These are phyloP conservation scores for Metroxylon sagu DNA, from an alignment of 176 grass and related monocot genomes.

Conservation along the genomic window DNA sequence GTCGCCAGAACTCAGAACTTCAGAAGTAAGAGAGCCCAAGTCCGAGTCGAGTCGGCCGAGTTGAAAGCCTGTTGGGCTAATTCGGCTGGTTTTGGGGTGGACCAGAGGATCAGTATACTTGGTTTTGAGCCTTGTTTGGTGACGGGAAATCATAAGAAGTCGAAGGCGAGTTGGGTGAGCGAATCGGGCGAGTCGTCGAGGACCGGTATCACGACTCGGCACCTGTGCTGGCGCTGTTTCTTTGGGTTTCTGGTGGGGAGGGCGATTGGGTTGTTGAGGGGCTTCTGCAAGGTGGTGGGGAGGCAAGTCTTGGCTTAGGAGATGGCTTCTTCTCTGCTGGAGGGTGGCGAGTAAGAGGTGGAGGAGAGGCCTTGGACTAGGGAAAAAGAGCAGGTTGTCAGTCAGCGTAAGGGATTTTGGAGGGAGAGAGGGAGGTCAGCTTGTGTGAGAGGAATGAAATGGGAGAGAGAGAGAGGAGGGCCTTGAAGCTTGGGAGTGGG, in stretches of 20 bases:
- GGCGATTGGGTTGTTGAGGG: constrained; percentile 39
- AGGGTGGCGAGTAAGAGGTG: constrained; percentile 19
- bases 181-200: constrained; percentile 65
- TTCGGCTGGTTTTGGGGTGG: constrained; percentile 23
- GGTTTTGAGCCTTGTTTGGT: constrained; percentile 33
- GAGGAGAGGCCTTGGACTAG: too few relatives aligned
- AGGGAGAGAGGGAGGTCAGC: constrained; percentile 4
- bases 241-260: constrained; percentile 48
- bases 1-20: constrained; percentile 27
- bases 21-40: constrained; percentile 26
- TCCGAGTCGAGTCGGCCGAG: constrained; percentile 28
- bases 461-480: too few relatives aligned
- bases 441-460: not conserved
- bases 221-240: constrained; percentile 50
- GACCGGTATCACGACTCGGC: constrained; percentile 79
- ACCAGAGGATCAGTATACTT: constrained; percentile 49
- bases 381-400: too few relatives aligned
- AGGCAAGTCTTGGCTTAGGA: constrained; percentile 62
- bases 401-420: too few relatives aligned
- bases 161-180: constrained; percentile 44
- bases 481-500: constrained; percentile 4
- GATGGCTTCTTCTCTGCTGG: constrained; percentile 69
- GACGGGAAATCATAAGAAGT: constrained; percentile 51
- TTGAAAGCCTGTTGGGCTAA: constrained; percentile 28
- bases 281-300: constrained; percentile 45